Evolutionary conservation across 345 rosid species (phyloP).

Genomic region (Limnanthes douglasii): DNA sequence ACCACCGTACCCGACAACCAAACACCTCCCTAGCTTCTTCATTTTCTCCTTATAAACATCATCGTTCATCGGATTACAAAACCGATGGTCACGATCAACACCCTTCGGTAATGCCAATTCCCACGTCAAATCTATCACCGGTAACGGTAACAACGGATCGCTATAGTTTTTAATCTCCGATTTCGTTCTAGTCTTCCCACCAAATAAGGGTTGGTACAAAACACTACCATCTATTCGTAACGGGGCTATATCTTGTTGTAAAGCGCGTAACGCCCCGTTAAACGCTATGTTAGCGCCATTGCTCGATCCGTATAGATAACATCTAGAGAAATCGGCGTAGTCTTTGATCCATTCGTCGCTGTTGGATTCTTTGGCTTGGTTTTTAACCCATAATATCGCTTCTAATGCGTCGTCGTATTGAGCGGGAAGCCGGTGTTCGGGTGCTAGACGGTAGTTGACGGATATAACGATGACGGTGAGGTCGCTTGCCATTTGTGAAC

Average conservation of each 20-base stretch:
- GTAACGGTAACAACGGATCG: constrained; percentile 20
- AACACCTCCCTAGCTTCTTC: constrained; percentile 12
- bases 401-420: constrained; percentile 20
- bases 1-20: constrained; percentile 19
- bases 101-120: constrained; percentile 13
- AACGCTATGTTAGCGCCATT: constrained; percentile 24
- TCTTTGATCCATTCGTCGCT: constrained; percentile 21
- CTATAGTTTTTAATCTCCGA: constrained; percentile 11
- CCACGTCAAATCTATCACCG: constrained; percentile 18
- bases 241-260: constrained; percentile 15
- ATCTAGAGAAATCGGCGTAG: constrained; percentile 22
- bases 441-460: constrained; percentile 21
- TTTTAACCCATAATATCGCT: constrained; percentile 16
- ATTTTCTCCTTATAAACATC: constrained; percentile 13
- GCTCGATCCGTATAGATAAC: constrained; percentile 17
- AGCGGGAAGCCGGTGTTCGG: constrained; percentile 19
- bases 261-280: constrained; percentile 11
- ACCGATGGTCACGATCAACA: constrained; percentile 22
- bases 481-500: constrained; percentile 11
- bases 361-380: constrained; percentile 13
- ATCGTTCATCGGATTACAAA: constrained; percentile 17
- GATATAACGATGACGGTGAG: constrained; percentile 13
- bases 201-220: constrained; percentile 18
- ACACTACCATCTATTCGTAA: constrained; percentile 15
- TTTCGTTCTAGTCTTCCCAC: constrained; percentile 13